phyloP scores from a whole-genome alignment of 805 yeast genomes.

The Ogataea kodamae region DNA sequence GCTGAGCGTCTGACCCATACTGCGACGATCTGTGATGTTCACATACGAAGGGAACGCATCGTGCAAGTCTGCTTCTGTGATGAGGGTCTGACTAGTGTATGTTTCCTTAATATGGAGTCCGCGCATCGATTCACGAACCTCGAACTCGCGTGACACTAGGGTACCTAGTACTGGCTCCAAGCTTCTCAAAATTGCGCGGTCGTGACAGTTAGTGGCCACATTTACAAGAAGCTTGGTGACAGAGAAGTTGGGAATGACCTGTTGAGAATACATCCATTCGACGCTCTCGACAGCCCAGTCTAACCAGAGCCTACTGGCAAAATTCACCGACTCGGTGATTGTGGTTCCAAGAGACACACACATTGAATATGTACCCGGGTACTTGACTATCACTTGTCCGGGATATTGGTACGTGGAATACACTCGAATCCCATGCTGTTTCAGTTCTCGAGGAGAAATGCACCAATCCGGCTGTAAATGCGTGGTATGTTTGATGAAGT shows the following conservation, averaged over 20 bases:
- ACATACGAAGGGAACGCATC: slow-evolving; percentile 55
- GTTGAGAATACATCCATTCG: slow-evolving; percentile 47
- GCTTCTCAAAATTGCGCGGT: slow-evolving; percentile 34
- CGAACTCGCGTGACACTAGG: slow-evolving; percentile 42
- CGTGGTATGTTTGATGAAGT: slow-evolving; percentile 18
- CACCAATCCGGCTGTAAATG: slow-evolving; percentile 42
- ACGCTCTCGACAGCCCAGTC: slow-evolving; percentile 45
- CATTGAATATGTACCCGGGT: slow-evolving; percentile 52
- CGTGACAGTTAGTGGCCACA: slow-evolving; percentile 42
- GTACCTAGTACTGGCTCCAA: slow-evolving; percentile 35
- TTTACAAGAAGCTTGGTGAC: slow-evolving; percentile 45
- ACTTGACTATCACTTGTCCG: slow-evolving; percentile 58
- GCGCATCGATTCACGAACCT: slow-evolving; percentile 38
- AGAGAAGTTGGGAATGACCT: slow-evolving; percentile 51
- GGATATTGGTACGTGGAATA: slow-evolving; percentile 52
- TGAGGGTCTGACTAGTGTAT: slow-evolving; percentile 12
- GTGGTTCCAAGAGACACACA: slow-evolving; percentile 53
- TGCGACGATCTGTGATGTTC: slow-evolving; percentile 27
- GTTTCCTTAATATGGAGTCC: slow-evolving; percentile 34
- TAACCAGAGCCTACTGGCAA: slow-evolving; percentile 60
- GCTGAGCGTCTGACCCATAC: slow-evolving; percentile 31
- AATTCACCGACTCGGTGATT: slow-evolving; percentile 51
- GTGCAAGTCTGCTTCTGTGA: slow-evolving; percentile 52
- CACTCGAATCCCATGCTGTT: slow-evolving; percentile 45
- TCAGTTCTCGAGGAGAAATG: slow-evolving; percentile 48